A percentile compares a stretch with the other conserved stretches of the same genome.
Conservation (phyloP, 768 basidiomycete genomes). For the Termitomyces sp. region DNA sequence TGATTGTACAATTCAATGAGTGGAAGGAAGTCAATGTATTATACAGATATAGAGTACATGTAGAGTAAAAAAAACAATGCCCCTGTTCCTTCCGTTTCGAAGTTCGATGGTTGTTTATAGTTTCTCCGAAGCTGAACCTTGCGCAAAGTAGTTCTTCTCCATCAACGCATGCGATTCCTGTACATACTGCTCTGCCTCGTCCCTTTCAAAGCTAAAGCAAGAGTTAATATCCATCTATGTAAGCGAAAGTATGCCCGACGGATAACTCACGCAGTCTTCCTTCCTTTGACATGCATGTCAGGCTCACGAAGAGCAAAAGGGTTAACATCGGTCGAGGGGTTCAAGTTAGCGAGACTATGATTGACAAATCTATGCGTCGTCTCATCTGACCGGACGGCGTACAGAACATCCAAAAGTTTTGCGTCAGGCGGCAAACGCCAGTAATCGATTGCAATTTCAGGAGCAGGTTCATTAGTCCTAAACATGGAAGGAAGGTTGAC, state of each 20-base stretch:
- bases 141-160: constrained; percentile 19
- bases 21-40: not conserved
- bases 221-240: constrained; percentile 4
- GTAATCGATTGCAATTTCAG: constrained; percentile 90
- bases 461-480: constrained; percentile 68
- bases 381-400: constrained; percentile 91
- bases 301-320: constrained; percentile 89
- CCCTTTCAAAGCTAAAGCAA: constrained; percentile 52
- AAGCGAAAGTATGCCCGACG: not conserved
- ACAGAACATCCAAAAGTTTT: constrained; percentile 82
- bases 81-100: not conserved
- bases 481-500: not conserved
- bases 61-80: no score
- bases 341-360: constrained; percentile 87
- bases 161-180: constrained; percentile 54
- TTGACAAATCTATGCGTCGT: constrained; percentile 93
- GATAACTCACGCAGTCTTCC: constrained; percentile 56
- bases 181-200: constrained; percentile 62
- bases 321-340: constrained; percentile 74
- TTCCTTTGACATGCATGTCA: constrained; percentile 79
- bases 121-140: constrained; percentile 1
- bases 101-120: not conserved
- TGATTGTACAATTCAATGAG: not conserved
- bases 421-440: constrained; percentile 77
- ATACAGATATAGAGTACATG: not conserved